These are phyloP conservation scores for Zygoascus biomembranicola DNA, from an alignment of 805 yeast genomes.

Conservation along the genomic window DNA sequence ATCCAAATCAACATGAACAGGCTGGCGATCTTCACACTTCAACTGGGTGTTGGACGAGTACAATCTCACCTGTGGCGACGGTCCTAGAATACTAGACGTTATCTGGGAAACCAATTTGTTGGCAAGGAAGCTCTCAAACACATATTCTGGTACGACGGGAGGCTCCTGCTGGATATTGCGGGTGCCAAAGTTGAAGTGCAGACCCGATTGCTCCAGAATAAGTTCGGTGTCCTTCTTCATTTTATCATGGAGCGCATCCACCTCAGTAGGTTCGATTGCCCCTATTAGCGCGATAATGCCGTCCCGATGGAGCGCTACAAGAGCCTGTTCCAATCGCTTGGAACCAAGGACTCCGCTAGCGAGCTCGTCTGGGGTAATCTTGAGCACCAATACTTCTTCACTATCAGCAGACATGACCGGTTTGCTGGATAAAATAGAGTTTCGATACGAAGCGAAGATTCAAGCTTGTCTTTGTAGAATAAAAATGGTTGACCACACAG, in stretches of 20 bases:
- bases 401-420: no score
- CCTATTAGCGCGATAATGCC: slow-evolving; percentile 9
- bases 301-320: slow-evolving; percentile 6
- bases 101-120: slow-evolving; percentile 12
- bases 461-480: not conserved
- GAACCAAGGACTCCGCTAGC: not conserved
- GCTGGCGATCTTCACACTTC: slow-evolving; percentile 9
- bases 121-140: slow-evolving; percentile 9
- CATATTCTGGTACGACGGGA: slow-evolving; percentile 7
- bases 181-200: slow-evolving; percentile 11
- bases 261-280: slow-evolving; percentile 8
- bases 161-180: slow-evolving; percentile 16
- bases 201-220: not conserved
- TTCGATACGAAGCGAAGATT: no score
- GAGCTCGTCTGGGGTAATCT: not conserved
- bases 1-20: slow-evolving; percentile 13
- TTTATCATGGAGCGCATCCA: slow-evolving; percentile 5
- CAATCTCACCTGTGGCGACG: slow-evolving; percentile 10
- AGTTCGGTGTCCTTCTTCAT: slow-evolving; percentile 9
- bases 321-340: not conserved
- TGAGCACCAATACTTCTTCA: not conserved
- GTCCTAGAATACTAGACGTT: slow-evolving; percentile 11
- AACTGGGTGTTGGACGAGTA: slow-evolving; percentile 11
- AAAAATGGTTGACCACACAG: no score
- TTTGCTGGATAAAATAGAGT: no score